phyloP scores from a whole-genome alignment of 1,139 yeast genomes.

The Yamadazyma spencermartinsiae region DNA sequence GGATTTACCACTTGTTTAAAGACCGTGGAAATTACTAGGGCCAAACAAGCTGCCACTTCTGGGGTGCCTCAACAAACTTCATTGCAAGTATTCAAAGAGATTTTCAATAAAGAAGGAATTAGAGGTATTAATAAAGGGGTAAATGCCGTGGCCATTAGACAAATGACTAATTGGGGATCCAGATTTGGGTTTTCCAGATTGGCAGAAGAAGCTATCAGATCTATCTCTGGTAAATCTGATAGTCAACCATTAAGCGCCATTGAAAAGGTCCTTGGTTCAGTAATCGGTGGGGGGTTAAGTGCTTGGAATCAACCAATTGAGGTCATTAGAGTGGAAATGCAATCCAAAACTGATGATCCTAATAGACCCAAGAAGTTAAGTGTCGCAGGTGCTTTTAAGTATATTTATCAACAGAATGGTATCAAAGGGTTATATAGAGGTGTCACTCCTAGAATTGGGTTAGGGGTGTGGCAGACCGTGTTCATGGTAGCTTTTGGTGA shows the following conservation, averaged over 20 bases:
- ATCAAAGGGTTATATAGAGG: constrained; percentile 92
- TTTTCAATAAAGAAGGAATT: constrained; percentile 82
- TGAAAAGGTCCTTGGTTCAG: constrained; percentile 86
- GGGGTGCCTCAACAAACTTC: constrained; percentile 74
- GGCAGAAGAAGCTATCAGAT: constrained; percentile 83
- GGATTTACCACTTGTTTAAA: constrained; percentile 98
- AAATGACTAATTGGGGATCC: constrained; percentile 99
- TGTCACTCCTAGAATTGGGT: constrained; percentile 93
- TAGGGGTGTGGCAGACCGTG: constrained; percentile 97
- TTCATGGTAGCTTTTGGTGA: constrained; percentile 99
- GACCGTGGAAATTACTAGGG: constrained; percentile 93
- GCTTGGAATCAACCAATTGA: constrained; percentile 99
- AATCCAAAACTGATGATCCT: constrained; percentile 87
- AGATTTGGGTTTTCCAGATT: constrained; percentile 90
- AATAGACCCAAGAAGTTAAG: constrained; percentile 91
- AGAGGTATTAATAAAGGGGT: constrained; percentile 97
- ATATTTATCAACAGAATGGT: constrained; percentile 82
- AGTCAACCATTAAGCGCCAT: constrained; percentile 64
- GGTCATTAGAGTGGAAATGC: constrained; percentile 97
- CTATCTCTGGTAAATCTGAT: constrained; percentile 57
- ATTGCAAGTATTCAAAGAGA: constrained; percentile 82
- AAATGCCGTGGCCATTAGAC: constrained; percentile 98
- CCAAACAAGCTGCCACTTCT: constrained; percentile 67
- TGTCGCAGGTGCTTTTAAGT: constrained; percentile 75
- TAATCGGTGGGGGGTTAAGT: constrained; percentile 93